Conservation (phyloP, 208 protist species). For the Leptomonas pyrrhocoris region DNA sequence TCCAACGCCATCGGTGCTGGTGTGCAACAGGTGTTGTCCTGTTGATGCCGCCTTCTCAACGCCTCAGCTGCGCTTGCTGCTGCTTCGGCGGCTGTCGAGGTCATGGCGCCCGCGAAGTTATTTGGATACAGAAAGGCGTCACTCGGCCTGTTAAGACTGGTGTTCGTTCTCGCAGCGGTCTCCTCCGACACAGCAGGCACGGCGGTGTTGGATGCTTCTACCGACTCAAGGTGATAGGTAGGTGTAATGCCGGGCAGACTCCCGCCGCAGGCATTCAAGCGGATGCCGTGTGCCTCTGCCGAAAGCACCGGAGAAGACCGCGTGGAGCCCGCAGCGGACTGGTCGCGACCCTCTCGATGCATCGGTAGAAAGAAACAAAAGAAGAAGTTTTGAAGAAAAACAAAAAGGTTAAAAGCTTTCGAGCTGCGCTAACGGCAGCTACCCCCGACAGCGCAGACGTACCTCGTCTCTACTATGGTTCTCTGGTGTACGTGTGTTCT, state of each 20-base stretch:
- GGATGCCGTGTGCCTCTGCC: background rate
- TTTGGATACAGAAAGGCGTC: background rate
- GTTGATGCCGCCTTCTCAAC: background rate
- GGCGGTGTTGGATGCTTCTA: background rate
- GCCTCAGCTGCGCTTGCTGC: background rate
- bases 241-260: background rate
- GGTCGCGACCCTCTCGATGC: background rate
- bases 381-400: background rate
- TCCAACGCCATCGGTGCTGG: no score
- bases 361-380: background rate
- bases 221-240: background rate
- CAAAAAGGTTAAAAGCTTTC: background rate
- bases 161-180: background rate
- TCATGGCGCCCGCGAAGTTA: background rate
- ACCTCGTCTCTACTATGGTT: no score
- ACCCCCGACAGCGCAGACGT: no score
- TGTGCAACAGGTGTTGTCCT: no score
- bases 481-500: no score
- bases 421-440: no score
- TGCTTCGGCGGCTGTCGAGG: background rate
- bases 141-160: constrained; percentile 1
- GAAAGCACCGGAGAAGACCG: background rate
- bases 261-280: background rate
- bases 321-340: background rate
- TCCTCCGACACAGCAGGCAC: background rate